Evolutionary conservation across 2,329 filamentous ascomycete species (phyloP).

Genomic region (Cryphonectria parasitica): DNA sequence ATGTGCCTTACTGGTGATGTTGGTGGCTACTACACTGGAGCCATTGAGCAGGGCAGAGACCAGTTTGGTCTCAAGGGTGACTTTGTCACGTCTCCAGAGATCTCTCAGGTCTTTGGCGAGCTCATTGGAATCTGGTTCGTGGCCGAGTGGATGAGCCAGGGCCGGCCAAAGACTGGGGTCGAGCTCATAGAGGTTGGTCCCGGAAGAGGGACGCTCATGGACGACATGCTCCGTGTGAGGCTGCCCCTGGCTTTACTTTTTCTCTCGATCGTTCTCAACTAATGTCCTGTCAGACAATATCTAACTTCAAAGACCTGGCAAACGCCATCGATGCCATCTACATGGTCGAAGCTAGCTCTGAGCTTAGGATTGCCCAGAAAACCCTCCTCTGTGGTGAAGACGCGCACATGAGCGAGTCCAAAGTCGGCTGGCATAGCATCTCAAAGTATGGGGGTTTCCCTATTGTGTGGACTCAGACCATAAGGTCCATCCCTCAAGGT

Average conservation of each 20-base stretch:
- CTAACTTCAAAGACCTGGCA: conserved; percentile 78
- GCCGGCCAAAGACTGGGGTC: conserved; percentile 71
- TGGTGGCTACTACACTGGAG: conserved; percentile 91
- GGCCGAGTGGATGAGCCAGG: conserved; percentile 95
- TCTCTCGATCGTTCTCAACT: background rate
- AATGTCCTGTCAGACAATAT: conserved; percentile 66
- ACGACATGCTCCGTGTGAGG: conserved; percentile 84
- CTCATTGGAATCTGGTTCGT: conserved; percentile 93
- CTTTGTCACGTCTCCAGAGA: conserved; percentile 96
- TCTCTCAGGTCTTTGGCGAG: conserved; percentile 96
- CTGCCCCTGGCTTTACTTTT: background rate
- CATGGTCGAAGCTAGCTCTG: conserved; percentile 89
- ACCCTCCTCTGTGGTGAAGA: conserved; percentile 77
- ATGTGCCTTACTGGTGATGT: conserved; percentile 93
- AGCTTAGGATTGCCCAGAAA: conserved; percentile 77
- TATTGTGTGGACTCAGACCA: conserved; percentile 90
- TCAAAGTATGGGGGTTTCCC: conserved; percentile 76
- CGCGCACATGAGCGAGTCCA: conserved; percentile 68
- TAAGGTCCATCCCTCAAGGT: conserved; percentile 78
- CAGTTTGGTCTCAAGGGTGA: conserved; percentile 94
- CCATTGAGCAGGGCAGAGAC: conserved; percentile 69
- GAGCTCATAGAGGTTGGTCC: conserved; percentile 94
- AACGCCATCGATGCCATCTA: conserved; percentile 84
- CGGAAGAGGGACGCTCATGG: conserved; percentile 93
- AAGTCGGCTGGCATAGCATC: conserved; percentile 72